A percentile compares a stretch with the other conserved stretches of the same genome.
Evolutionary conservation across 306 rosid genomes (phyloP).

Genomic region (Corylus avellana): DNA sequence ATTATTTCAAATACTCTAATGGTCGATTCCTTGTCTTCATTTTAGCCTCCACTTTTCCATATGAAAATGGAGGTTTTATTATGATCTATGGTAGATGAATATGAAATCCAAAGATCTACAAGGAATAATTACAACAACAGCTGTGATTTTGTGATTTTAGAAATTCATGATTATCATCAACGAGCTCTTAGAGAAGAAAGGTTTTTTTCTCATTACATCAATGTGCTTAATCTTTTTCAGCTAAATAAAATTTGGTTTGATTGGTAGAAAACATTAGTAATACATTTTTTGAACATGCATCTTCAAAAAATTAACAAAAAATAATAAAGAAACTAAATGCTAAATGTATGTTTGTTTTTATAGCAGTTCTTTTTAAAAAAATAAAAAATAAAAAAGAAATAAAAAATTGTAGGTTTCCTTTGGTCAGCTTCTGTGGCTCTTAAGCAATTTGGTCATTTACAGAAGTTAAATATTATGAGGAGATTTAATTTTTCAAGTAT

Average conservation of each 20-base stretch:
- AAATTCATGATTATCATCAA: background rate
- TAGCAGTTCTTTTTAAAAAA: background rate
- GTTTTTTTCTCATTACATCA: background rate
- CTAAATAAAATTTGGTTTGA: background rate
- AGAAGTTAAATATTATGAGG: constrained; percentile 1
- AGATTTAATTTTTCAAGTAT: background rate
- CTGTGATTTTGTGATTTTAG: background rate
- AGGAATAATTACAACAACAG: background rate
- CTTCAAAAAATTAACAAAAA: background rate
- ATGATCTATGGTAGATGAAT: background rate
- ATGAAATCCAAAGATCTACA: background rate
- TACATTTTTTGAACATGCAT: background rate
- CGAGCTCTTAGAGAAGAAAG: background rate
- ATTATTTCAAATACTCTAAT: background rate
- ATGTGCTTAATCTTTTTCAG: background rate
- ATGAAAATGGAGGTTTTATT: background rate
- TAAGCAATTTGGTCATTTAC: background rate
- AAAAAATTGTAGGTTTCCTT: background rate
- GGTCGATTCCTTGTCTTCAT: background rate
- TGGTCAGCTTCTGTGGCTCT: background rate
- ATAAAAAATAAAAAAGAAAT: too few relatives aligned
- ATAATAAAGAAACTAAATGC: background rate
- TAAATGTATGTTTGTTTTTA: background rate
- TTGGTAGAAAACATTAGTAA: background rate
- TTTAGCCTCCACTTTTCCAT: background rate